A percentile compares a stretch with the other conserved stretches of the same genome.
phyloP scores from a whole-genome alignment of 768 basidiomycete genomes.

The Pleurotus tuoliensis region DNA sequence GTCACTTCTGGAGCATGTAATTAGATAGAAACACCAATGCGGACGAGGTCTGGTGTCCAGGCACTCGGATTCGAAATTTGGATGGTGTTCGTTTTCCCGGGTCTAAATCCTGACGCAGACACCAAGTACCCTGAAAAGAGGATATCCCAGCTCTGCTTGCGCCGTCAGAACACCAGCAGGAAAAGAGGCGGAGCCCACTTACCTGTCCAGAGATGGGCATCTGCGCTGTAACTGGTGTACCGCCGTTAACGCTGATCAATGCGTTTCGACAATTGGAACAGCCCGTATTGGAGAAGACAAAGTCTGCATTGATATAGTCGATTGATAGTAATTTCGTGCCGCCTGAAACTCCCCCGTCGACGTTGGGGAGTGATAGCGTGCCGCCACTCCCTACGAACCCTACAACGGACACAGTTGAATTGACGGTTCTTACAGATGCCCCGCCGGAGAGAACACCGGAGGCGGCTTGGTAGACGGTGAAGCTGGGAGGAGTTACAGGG shows the following conservation, averaged over 20 bases:
- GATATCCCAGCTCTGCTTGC: slow-evolving; percentile 41
- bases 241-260: slow-evolving; percentile 43
- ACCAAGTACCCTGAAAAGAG: slow-evolving; percentile 36
- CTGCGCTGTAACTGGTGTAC: slow-evolving; percentile 35
- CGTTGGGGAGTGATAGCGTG: slow-evolving; percentile 35
- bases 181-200: slow-evolving; percentile 7
- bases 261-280: slow-evolving; percentile 48
- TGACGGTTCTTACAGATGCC: slow-evolving; percentile 31
- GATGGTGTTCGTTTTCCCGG: slow-evolving; percentile 41
- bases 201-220: slow-evolving; percentile 49
- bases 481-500: slow-evolving; percentile 20
- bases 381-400: slow-evolving; percentile 37
- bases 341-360: slow-evolving; percentile 37
- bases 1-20: no score
- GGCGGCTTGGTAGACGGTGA: slow-evolving; percentile 32
- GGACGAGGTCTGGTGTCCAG: slow-evolving; percentile 38
- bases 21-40: slow-evolving; percentile 29
- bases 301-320: slow-evolving; percentile 47
- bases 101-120: slow-evolving; percentile 36
- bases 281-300: slow-evolving; percentile 35
- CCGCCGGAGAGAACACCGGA: slow-evolving; percentile 32
- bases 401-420: slow-evolving; percentile 32
- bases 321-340: slow-evolving; percentile 40
- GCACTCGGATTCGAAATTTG: slow-evolving; percentile 40
- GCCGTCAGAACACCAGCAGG: not conserved